These are phyloP conservation scores for Mucor saturninus DNA, from an alignment of 371 early-diverging fungal genomes.

Conservation along the genomic window DNA sequence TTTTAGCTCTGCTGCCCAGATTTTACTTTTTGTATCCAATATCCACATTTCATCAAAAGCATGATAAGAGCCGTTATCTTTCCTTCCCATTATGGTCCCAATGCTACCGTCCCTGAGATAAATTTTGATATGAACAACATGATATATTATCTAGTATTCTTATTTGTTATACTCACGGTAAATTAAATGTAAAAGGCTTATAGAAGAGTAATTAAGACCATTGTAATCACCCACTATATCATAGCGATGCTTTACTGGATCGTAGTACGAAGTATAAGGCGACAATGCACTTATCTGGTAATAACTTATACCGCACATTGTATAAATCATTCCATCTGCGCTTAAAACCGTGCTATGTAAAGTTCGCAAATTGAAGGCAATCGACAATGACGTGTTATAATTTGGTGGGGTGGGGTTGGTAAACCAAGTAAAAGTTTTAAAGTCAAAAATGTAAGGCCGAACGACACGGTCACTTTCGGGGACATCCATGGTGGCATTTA, in stretches of 20 bases:
- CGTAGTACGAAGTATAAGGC: slow-evolving; percentile 2
- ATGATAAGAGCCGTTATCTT: too few relatives aligned
- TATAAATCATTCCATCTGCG: not conserved
- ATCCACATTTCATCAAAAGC: too few relatives aligned
- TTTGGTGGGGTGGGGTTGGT: not conserved
- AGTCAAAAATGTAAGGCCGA: slow-evolving; percentile 4
- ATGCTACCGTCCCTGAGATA: too few relatives aligned
- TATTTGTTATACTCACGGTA: too few relatives aligned
- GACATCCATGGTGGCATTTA: not conserved
- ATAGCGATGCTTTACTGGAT: not conserved
- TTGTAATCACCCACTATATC: not conserved
- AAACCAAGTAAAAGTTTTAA: not conserved
- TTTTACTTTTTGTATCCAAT: too few relatives aligned
- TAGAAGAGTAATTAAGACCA: not conserved
- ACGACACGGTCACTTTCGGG: not conserved
- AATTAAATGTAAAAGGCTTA: not conserved
- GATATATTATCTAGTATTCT: too few relatives aligned
- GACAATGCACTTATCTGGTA: not conserved
- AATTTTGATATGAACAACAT: too few relatives aligned
- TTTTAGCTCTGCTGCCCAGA: too few relatives aligned
- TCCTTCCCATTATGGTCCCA: too few relatives aligned
- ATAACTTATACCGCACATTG: not conserved
- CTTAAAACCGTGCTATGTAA: not conserved
- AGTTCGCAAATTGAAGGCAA: not conserved
- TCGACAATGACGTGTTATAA: too few relatives aligned